phyloP scores from a whole-genome alignment of 305 asterid species.

The Fraxinus sp. region DNA sequence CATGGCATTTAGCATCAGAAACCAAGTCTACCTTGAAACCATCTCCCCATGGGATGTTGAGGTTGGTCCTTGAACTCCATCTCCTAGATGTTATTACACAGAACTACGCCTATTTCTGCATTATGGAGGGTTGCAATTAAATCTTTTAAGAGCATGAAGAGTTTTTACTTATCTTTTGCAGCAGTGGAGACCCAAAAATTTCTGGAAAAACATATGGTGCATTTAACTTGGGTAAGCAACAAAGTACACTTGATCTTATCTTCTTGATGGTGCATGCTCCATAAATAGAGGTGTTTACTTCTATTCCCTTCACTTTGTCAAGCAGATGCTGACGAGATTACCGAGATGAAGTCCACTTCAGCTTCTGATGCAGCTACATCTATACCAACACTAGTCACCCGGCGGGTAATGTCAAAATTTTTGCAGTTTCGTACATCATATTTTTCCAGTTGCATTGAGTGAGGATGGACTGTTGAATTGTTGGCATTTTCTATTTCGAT shows the following conservation, averaged over 20 bases:
- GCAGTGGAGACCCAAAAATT: conserved; percentile 34
- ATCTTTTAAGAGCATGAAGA: background rate
- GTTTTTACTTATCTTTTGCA: conserved; percentile 25
- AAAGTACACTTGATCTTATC: background rate
- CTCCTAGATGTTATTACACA: background rate
- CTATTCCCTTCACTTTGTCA: background rate
- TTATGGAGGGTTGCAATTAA: background rate
- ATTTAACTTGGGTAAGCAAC: conserved; percentile 22
- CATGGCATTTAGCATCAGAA: conserved; percentile 98
- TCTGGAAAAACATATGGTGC: conserved; percentile 30
- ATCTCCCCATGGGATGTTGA: conserved; percentile 28
- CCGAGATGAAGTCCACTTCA: conserved; percentile 26
- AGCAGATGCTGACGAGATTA: conserved; percentile 36
- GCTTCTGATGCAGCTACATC: conserved; percentile 40
- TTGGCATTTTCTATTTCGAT: background rate
- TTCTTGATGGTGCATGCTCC: background rate
- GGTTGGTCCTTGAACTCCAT: conserved; percentile 32
- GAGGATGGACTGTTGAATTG: background rate
- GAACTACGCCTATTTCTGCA: background rate
- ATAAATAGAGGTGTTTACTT: background rate
- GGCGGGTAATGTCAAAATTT: conserved; percentile 35
- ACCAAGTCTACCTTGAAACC: conserved; percentile 63
- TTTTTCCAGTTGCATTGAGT: background rate
- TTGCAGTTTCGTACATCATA: background rate
- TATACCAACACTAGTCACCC: conserved; percentile 34